Evolutionary conservation across 352 stramenopile genomes (phyloP).

Genomic region (Lagenidium sp.): DNA sequence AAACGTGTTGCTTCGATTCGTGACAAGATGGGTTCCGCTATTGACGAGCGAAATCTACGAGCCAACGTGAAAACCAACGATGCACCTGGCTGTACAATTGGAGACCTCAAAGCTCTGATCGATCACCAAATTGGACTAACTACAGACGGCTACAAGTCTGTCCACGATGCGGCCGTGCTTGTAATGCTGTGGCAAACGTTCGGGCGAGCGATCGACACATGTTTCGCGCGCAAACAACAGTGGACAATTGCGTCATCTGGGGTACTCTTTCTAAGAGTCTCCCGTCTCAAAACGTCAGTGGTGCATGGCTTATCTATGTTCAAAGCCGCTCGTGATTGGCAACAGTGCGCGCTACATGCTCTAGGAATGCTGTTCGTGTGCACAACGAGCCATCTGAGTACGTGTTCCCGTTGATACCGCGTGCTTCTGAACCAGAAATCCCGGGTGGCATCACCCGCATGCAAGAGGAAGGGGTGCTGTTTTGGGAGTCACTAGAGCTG

Average conservation of each 20-base stretch:
- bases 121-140: conserved; percentile 1
- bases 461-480: not conserved
- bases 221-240: conserved; percentile 14
- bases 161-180: conserved; percentile 11
- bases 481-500: not conserved
- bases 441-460: conserved; percentile 1
- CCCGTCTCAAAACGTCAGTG: not conserved
- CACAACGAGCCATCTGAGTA: conserved; percentile 3
- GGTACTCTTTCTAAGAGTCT: conserved; percentile 9
- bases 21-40: conserved; percentile 15
- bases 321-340: not conserved
- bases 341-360: not conserved
- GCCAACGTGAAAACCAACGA: conserved; percentile 11
- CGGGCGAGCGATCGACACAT: conserved; percentile 9
- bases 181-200: conserved; percentile 13
- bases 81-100: conserved; percentile 11
- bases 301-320: not conserved
- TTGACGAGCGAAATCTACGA: conserved; percentile 15
- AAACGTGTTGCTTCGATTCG: conserved; percentile 10
- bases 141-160: conserved; percentile 1
- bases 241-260: conserved; percentile 2
- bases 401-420: conserved; percentile 6
- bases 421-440: not conserved
- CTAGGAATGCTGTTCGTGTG: not conserved
- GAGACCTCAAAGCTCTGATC: conserved; percentile 8